Evolutionary conservation across 179 eudicot genomes (phyloP), one percentile per base, ranked within the genome.

Genomic region (Beta macrorhiza): DNA sequence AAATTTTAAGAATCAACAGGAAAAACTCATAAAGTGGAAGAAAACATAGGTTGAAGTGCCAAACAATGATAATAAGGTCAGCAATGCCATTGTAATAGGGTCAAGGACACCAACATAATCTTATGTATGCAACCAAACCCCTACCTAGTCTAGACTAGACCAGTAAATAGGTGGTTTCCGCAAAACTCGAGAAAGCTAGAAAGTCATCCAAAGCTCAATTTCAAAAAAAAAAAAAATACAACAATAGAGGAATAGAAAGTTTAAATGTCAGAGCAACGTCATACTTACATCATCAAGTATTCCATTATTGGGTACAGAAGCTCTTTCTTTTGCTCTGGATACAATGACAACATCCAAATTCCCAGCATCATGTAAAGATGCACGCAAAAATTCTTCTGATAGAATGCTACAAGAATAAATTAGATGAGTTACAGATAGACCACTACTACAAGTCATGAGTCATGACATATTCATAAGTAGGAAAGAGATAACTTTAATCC

Each of bases 391-490:
- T 87, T 97, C 99, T 90, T 97, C 95, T 90, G 99, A 92, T 91
- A 97, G 99, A 93, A 94, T 93, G 92, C 99, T 97, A 94, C 98
- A 97, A 87, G 87, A 91, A 91, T 84, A 89, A 91, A 94, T 87
- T 82, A 82, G 83, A 86, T 87, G 82, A 93, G 98, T 88, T 80
- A 86, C 77, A 86, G 55, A 77, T 77, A 82, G 77, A 70, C 61
- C 78, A 76, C 81, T 47, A 37, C 45, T 47, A 71, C 22, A 70
- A 72, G 25, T 19, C 49, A 25, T 25, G 25, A 25, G 25, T 25
- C 25, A 68, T 69, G 72, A 72, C 13, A 64, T 61, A 67, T 57
- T 16, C 22, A 67, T 37, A 74, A 78, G 47, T 74, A 47, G 53
- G 58, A 69, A 25, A 76, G 22, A 47, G 45, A 44, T 53, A 25